Conservation (phyloP, 2,329 filamentous ascomycete genomes). For the Pseudogymnoascus sp. region DNA sequence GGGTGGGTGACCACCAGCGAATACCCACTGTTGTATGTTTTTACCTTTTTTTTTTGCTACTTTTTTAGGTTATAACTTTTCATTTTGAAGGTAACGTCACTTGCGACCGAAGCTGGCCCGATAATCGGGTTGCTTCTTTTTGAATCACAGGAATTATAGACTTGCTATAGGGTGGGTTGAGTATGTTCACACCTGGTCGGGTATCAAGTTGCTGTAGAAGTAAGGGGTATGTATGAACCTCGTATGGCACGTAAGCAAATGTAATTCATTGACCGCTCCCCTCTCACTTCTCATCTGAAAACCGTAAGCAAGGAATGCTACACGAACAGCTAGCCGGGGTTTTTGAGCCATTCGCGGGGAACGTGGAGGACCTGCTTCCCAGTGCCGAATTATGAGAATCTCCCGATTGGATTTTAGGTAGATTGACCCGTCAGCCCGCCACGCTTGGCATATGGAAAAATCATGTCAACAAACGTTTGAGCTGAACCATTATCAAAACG, state of each 20-base stretch:
- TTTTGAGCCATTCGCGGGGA: not conserved
- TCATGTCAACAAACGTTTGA: not conserved
- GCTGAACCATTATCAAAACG: constrained; percentile 3
- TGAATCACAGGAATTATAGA: not conserved
- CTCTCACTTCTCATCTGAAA: not conserved
- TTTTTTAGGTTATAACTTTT: not conserved
- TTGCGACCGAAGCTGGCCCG: not conserved
- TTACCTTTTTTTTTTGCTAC: not conserved
- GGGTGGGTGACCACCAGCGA: no score
- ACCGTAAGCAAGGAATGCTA: not conserved
- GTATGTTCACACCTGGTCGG: not conserved
- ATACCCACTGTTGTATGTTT: no score
- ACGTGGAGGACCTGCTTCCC: not conserved
- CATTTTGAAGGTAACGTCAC: not conserved
- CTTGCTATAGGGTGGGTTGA: not conserved
- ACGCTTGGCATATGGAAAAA: not conserved
- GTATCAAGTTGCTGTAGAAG: not conserved
- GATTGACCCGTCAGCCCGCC: not conserved
- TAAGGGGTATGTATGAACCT: not conserved
- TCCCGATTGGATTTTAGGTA: not conserved
- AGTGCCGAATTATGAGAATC: not conserved
- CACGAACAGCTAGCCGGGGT: not conserved
- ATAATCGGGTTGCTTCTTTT: not conserved
- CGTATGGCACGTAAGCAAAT: not conserved
- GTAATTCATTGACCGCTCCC: not conserved